These are phyloP conservation scores for Adansonia digitata DNA, from an alignment of 345 rosid species.

Conservation along the genomic window DNA sequence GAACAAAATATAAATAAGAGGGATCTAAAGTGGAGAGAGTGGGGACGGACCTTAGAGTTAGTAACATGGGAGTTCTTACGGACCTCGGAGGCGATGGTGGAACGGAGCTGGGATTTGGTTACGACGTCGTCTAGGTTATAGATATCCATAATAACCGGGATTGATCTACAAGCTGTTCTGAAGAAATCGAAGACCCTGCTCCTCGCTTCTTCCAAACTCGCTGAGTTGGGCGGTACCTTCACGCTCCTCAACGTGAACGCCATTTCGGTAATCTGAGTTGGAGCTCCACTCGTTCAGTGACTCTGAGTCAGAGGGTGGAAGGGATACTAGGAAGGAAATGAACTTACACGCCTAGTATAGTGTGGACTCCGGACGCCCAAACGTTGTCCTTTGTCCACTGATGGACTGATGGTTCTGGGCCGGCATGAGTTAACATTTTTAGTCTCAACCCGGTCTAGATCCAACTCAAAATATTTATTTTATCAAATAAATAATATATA, in stretches of 20 bases:
- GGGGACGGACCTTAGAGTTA: conserved; percentile 59
- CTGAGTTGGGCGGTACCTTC: conserved; percentile 84
- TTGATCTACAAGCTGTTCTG: conserved; percentile 68
- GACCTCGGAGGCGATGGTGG: conserved; percentile 73
- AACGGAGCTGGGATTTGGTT: conserved; percentile 66
- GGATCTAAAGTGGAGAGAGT: neutral
- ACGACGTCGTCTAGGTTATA: conserved; percentile 87
- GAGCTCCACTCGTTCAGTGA: neutral
- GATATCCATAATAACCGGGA: conserved; percentile 78
- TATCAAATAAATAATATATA: no score
- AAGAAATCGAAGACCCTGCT: conserved; percentile 77
- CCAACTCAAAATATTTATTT: no score
- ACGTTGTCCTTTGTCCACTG: neutral
- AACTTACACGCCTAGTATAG: no score
- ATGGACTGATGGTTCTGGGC: neutral
- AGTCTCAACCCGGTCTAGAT: no score
- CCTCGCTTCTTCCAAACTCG: conserved; percentile 71
- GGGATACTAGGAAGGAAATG: neutral
- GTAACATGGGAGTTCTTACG: conserved; percentile 70
- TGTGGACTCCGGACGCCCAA: neutral
- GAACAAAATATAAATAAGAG: neutral
- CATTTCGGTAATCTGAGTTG: conserved; percentile 20
- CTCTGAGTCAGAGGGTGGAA: neutral
- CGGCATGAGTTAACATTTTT: neutral
- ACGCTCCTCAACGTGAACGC: conserved; percentile 52